Percentiles rank a stretch among this genome's conserved stretches.
phyloP scores from a whole-genome alignment of 352 stramenopile genomes.

The Aphanomyces cochlioides region DNA sequence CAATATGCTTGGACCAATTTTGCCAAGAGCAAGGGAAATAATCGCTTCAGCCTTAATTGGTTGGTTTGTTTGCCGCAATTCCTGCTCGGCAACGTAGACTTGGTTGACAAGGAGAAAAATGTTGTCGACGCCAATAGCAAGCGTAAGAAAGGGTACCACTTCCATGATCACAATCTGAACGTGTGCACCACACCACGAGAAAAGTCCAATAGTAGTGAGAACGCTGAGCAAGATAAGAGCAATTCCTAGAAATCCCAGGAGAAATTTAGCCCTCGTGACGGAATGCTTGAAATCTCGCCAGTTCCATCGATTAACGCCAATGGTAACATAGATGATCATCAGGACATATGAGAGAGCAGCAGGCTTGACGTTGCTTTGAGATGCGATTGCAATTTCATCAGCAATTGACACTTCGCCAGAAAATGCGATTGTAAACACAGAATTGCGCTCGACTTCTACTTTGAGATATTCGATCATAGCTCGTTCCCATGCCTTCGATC shows the following conservation, averaged over 20 bases:
- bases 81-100: slow-evolving; percentile 46
- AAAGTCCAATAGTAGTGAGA: slow-evolving; percentile 59
- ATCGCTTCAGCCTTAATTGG: slow-evolving; percentile 52
- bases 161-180: slow-evolving; percentile 70
- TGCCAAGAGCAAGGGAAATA: slow-evolving; percentile 41
- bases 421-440: slow-evolving; percentile 64
- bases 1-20: slow-evolving; percentile 62
- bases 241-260: slow-evolving; percentile 59
- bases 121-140: slow-evolving; percentile 68
- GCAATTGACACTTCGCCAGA: slow-evolving; percentile 52
- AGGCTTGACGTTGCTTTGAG: slow-evolving; percentile 45
- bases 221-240: slow-evolving; percentile 59
- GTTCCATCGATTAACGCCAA: slow-evolving; percentile 65
- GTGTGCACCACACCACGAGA: slow-evolving; percentile 57
- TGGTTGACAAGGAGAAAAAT: slow-evolving; percentile 67
- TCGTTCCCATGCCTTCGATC: slow-evolving; percentile 63
- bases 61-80: slow-evolving; percentile 44
- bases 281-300: slow-evolving; percentile 34
- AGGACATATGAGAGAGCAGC: slow-evolving; percentile 53
- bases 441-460: slow-evolving; percentile 42
- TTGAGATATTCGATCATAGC: slow-evolving; percentile 61
- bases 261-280: slow-evolving; percentile 47
- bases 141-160: slow-evolving; percentile 54
- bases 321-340: slow-evolving; percentile 64
- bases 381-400: slow-evolving; percentile 57